Evolutionary conservation across 2,329 filamentous ascomycete species (phyloP), one percentile per base, ranked within the genome.

Genomic region (Phialocephala subalpina): DNA sequence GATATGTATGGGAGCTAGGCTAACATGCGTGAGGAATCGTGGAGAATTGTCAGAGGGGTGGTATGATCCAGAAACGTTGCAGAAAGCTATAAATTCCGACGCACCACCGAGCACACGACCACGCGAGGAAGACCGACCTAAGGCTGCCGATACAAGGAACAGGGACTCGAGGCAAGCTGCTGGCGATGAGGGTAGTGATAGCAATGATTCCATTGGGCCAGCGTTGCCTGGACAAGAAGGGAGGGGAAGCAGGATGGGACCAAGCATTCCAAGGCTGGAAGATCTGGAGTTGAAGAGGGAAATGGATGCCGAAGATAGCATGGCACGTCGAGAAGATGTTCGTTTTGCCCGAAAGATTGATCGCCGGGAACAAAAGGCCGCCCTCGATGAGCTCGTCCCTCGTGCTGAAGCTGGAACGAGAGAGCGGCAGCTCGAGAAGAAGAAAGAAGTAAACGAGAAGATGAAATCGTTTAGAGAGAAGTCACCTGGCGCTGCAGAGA

Each of bases 401-500:
- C 92, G 93, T 12, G 93, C 95, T 0, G 93, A 96, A 67, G 82
- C 94, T 0, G 94, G 94, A 0, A 92, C 92, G 0, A 89, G 90
- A 55, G 95, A 97, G 80, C 89, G 95, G 12, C 87, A 89, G 74
- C 84, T 98, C 0, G 95, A 99, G 81, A 97, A 97, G 85, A 90
- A 90, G 70, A 86, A 85, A 38, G 91, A 92, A 68, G 82, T 86
- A 5, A 91, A 91, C 35, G 89, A 90, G 7, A 88, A 90, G 70
- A 90, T 97, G 82, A 86, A 88, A 29, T 85, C 86, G 12, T 97
- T 97, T 75, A 81, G 88, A 65, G 83, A 94, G 70, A 88, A 85
- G 69, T 90, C 88, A 14, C 87, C 90, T 0, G 89, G 87, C 0
- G 82, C 78, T 69, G 85, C 82, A 20, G 92, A 92, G 57, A 84